phyloP scores from a whole-genome alignment of 208 protist genomes.

The Acanthamoeba royreba region DNA sequence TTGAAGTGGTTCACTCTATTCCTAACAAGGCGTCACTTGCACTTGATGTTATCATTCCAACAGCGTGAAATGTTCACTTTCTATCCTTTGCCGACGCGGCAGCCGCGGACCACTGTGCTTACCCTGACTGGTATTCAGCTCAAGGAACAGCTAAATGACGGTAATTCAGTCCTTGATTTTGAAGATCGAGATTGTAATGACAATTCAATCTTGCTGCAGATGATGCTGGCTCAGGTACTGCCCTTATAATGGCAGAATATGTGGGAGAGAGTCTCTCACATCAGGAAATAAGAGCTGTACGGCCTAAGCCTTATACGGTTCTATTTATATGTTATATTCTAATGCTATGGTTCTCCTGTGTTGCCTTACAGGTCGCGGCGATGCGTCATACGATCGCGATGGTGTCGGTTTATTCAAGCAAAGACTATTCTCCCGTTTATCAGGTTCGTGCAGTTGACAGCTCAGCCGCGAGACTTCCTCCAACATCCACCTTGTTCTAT shows the following conservation, averaged over 20 bases:
- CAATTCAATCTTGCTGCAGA: not conserved
- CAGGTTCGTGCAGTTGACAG: not conserved
- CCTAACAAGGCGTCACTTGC: too few species aligned
- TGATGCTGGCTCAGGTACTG: not conserved
- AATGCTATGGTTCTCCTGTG: too few species aligned
- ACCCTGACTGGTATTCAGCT: not conserved
- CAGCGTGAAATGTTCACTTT: not conserved
- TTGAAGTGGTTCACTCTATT: too few species aligned
- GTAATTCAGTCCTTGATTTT: not conserved
- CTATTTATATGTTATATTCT: too few species aligned
- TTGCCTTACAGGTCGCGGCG: too few species aligned
- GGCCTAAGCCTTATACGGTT: too few species aligned
- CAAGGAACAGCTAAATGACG: not conserved
- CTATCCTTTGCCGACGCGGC: not conserved
- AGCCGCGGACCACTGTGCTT: not conserved
- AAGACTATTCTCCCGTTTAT: not conserved
- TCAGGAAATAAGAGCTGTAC: not conserved
- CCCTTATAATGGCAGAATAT: not conserved
- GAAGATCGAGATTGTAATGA: not conserved
- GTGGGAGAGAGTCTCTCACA: not conserved
- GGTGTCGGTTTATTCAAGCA: not conserved
- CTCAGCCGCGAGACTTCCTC: too few species aligned
- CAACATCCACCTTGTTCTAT: too few species aligned
- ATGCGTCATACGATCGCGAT: constrained; percentile 19
- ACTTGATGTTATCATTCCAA: too few species aligned